Base-by-base conservation (phyloP, 495 filamentous ascomycete genomes). In the Bacidia gigantensis region DNA sequence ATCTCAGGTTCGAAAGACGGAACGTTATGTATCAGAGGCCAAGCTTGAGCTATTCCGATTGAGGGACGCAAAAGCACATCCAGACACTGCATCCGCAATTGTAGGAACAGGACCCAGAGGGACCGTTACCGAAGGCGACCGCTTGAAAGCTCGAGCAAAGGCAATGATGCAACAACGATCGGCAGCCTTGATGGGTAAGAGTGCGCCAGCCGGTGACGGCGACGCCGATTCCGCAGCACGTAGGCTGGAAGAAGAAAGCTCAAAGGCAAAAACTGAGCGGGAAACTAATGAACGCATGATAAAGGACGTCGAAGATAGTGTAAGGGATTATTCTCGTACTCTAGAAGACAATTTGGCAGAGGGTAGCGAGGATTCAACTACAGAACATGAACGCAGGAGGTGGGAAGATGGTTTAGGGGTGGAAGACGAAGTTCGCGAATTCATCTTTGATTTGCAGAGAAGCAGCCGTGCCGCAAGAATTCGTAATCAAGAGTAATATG, bases 401-500 rank as follows among this genome's bases (percentile, higher is more conserved):
- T 99, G 93, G 93, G 89, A 97, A 60, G 93, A 99, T 70, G 93
- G 80, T 32, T 72, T 97, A 32, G 93, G 93, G 25, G 93, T 99
- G 49, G 93, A 99, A 59, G 89, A 97, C 59, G 86, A 92, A 54
- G 85, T 95, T 53, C 84, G 87, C 58, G 92, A 97, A 58, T 96
- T 99, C 68, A 97, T 99, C 60, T 97, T 88, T 60, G 93, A 96
- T 56, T 66, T 99, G 26, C 87, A 95, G 62, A 80, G 92, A 46
- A 84, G 80, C 48, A 87, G 84, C 58, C 77, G 89, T 53, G 78
- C 84, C 52, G 73, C 86, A 23, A 78, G 80, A 54, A 66, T 93
- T 50, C 76, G 89, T 51, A 75, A 79, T 26, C 88, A 97, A 67
- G 83, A 84, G 71, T 80, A 69, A 62, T n/a, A n/a, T n/a, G n/a